Evolutionary conservation across 1,284 basidiomycete species (phyloP).

Genomic region (Pseudozyma sp.): DNA sequence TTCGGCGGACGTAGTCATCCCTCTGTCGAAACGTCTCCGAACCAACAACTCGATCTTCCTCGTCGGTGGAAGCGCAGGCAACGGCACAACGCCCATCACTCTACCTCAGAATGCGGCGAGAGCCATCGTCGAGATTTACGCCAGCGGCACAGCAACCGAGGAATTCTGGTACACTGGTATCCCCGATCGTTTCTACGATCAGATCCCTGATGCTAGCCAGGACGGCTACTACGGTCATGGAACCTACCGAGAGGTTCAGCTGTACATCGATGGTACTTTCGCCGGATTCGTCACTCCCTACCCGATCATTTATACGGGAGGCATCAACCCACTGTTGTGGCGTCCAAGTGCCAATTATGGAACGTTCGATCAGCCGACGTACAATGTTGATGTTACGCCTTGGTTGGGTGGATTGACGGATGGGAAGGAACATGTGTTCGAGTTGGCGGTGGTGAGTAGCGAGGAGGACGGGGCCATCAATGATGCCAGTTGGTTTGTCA

Average conservation of each 20-base stretch:
- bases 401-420: conserved; percentile 80
- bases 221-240: conserved; percentile 66
- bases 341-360: conserved; percentile 82
- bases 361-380: conserved; percentile 81
- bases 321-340: conserved; percentile 80
- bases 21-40: conserved; percentile 40
- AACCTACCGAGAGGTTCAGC: conserved; percentile 81
- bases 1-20: conserved; percentile 28
- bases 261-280: conserved; percentile 79
- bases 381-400: conserved; percentile 81
- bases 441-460: conserved; percentile 79
- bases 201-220: conserved; percentile 74
- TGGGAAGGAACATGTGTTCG: conserved; percentile 76
- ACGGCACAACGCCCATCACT: conserved; percentile 23
- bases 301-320: conserved; percentile 83
- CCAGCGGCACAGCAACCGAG: conserved; percentile 43
- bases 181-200: conserved; percentile 74
- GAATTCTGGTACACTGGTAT: conserved; percentile 77
- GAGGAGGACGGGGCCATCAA: conserved; percentile 75
- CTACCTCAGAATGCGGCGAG: conserved; percentile 41
- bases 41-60: conserved; percentile 37
- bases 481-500: conserved; percentile 79
- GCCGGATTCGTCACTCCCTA: conserved; percentile 83
- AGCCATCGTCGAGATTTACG: conserved; percentile 55
- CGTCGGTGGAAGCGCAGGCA: conserved; percentile 25